Evolutionary conservation across 176 grass and related monocot genomes (phyloP).

Genomic region (Urochloa ruziziensis): DNA sequence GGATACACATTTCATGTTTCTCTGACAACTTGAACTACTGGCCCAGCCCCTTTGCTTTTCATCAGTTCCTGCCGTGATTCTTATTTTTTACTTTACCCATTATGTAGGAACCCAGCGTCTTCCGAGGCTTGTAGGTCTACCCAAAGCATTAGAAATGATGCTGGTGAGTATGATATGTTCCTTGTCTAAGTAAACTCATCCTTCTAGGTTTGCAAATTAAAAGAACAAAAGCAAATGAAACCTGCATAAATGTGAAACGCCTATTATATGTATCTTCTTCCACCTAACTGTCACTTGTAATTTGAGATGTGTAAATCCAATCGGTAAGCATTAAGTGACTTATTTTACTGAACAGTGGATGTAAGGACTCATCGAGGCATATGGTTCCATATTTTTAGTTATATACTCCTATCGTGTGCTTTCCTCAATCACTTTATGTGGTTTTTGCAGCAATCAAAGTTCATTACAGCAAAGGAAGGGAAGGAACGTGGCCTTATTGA

Average conservation of each 20-base stretch:
- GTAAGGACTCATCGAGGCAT: neutral
- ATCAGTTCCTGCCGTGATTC: neutral
- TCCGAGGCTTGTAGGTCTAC: conserved; percentile 88
- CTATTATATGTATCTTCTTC: neutral
- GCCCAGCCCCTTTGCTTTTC: conserved; percentile 17
- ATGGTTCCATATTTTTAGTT: neutral
- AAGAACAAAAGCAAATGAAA: neutral
- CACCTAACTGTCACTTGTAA: neutral
- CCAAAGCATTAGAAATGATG: conserved; percentile 94
- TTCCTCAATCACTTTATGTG: neutral
- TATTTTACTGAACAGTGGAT: neutral
- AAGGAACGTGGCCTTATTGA: conserved; percentile 78
- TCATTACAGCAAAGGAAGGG: conserved; percentile 66
- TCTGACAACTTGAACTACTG: neutral
- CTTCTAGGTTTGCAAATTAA: too few relatives aligned
- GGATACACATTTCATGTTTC: neutral
- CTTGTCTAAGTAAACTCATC: neutral
- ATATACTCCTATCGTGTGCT: neutral
- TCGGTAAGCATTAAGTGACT: neutral
- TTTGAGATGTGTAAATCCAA: neutral
- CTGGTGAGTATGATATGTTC: conserved; percentile 58
- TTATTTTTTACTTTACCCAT: neutral
- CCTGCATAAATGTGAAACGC: neutral
- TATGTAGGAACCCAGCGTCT: conserved; percentile 81
- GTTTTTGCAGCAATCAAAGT: conserved; percentile 68